Evolutionary conservation across 169 alveolate species (phyloP).

Genomic region (Plasmodium adleri): DNA sequence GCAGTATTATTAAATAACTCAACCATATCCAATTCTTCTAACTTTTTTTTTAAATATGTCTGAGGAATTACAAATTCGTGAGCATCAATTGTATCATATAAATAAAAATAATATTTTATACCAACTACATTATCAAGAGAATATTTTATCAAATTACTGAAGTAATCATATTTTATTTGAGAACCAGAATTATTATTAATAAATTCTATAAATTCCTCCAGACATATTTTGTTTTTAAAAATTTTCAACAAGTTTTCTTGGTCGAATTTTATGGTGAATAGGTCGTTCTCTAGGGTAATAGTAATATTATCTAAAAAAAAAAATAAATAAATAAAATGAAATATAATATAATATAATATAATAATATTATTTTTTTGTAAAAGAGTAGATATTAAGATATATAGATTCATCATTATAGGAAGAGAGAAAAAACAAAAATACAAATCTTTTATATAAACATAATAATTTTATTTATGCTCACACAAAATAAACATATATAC

Average conservation of each 20-base stretch:
- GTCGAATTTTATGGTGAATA: conserved; percentile 65
- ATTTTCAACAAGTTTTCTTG: conserved; percentile 55
- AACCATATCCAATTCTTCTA: conserved; percentile 55
- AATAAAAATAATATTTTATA: conserved; percentile 82
- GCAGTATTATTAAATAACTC: conserved; percentile 69
- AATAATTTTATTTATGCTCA: not conserved
- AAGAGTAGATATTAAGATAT: not conserved
- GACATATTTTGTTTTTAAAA: conserved; percentile 42
- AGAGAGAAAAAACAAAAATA: not conserved
- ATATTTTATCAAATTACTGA: conserved; percentile 39
- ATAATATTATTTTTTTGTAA: not conserved
- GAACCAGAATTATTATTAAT: conserved; percentile 17
- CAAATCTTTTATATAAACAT: not conserved
- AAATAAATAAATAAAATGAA: not conserved
- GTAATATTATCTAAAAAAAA: conserved; percentile 27
- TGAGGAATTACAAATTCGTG: conserved; percentile 85
- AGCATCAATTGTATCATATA: conserved; percentile 87
- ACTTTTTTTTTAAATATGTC: conserved; percentile 57
- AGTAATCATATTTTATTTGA: conserved; percentile 39
- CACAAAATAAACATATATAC: not conserved
- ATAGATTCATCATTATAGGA: not conserved
- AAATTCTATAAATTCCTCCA: conserved; percentile 57
- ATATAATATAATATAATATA: not conserved
- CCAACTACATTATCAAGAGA: conserved; percentile 79
- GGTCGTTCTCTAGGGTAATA: conserved; percentile 45